phyloP scores from a whole-genome alignment of 2,329 filamentous ascomycete genomes.

The Fusarium subtropicale region DNA sequence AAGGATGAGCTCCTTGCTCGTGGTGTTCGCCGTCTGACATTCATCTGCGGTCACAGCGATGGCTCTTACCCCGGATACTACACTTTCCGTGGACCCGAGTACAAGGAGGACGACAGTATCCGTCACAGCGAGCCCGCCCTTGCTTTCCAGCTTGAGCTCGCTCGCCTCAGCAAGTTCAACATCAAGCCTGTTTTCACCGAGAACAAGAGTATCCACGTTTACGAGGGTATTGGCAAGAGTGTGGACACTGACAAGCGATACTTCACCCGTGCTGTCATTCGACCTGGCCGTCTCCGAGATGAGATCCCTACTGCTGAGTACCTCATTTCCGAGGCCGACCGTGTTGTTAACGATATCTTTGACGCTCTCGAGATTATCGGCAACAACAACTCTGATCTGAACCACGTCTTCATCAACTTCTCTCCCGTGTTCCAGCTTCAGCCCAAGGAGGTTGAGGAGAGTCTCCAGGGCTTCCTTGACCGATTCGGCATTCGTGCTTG shows the following conservation, averaged over 20 bases:
- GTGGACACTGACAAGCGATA: slow-evolving; percentile 98
- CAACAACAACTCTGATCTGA: slow-evolving; percentile 98
- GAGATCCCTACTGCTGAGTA: slow-evolving; percentile 99
- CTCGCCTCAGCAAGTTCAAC: slow-evolving; percentile 93
- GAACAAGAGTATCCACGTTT: slow-evolving; percentile 99
- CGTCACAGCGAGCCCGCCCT: slow-evolving; percentile 96
- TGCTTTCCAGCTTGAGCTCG: slow-evolving; percentile 98
- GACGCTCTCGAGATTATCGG: slow-evolving; percentile 98
- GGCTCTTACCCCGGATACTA: slow-evolving; percentile 97
- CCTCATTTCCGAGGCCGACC: slow-evolving; percentile 95
- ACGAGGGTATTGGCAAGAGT: slow-evolving; percentile 94
- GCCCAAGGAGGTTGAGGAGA: slow-evolving; percentile 90
- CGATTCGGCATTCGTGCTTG: slow-evolving; percentile 95
- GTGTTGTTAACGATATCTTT: slow-evolving; percentile 96
- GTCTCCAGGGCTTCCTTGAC: slow-evolving; percentile 93
- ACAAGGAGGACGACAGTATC: slow-evolving; percentile 92
- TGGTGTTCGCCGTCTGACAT: slow-evolving; percentile 89
- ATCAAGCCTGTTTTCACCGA: slow-evolving; percentile 99
- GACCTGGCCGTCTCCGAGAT: slow-evolving; percentile 92
- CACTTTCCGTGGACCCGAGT: slow-evolving; percentile 94
- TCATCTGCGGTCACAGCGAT: slow-evolving; percentile 95
- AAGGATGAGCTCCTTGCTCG: slow-evolving; percentile 86
- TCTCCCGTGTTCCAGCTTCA: slow-evolving; percentile 94
- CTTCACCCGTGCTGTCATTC: slow-evolving; percentile 95
- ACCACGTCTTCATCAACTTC: slow-evolving; percentile 99